These are phyloP conservation scores for Senna siamea DNA, from an alignment of 306 rosid genomes.

Conservation along the genomic window DNA sequence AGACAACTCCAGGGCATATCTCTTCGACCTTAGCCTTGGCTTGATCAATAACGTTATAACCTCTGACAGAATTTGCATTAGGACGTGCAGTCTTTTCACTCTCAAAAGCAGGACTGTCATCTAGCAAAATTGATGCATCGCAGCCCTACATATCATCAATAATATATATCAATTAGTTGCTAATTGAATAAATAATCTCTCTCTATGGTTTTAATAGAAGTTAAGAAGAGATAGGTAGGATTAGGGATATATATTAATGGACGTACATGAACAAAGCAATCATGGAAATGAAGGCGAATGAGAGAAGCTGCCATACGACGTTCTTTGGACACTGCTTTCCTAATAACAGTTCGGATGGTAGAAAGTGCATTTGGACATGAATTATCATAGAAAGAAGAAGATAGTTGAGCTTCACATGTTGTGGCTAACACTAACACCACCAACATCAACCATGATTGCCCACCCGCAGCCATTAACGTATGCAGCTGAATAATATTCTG, in stretches of 20 bases:
- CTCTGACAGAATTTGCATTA: constrained; percentile 44
- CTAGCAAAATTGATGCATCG: constrained; percentile 53
- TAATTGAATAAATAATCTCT: background rate
- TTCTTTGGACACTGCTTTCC: constrained; percentile 46
- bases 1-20: constrained; percentile 50
- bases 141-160: constrained; percentile 43
- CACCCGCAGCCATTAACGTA: no score
- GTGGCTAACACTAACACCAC: constrained; percentile 27
- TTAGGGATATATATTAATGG: no score
- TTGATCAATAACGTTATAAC: constrained; percentile 52
- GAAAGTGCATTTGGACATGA: constrained; percentile 64
- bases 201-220: no score
- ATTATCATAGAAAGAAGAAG: constrained; percentile 53
- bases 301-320: constrained; percentile 61
- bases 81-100: constrained; percentile 42
- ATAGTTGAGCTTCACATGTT: constrained; percentile 52
- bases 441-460: background rate
- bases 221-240: no score
- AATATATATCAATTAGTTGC: background rate
- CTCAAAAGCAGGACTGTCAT: constrained; percentile 29
- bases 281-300: constrained; percentile 58
- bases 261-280: constrained; percentile 49
- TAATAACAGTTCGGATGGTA: constrained; percentile 43
- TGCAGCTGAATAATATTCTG: no score
- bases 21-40: constrained; percentile 65